These are phyloP conservation scores for Rhizopus delemar DNA, from an alignment of 371 early-diverging fungal genomes.

Conservation along the genomic window DNA sequence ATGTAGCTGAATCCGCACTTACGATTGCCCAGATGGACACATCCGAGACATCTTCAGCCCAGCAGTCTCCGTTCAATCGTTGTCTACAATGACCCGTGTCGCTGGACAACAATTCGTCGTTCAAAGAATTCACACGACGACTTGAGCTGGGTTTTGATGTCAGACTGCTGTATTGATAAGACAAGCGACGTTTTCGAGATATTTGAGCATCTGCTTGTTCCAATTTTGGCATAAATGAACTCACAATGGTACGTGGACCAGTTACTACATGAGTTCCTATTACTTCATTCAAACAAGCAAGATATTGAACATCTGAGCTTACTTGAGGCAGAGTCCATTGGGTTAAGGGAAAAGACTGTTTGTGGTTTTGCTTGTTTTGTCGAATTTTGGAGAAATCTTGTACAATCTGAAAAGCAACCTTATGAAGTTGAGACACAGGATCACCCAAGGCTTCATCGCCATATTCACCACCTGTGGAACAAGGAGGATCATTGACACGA, in stretches of 20 bases:
- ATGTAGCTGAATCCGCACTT: slow-evolving; percentile 76
- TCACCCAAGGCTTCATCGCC: slow-evolving; percentile 55
- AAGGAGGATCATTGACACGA: slow-evolving; percentile 57
- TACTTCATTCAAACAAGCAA: slow-evolving; percentile 79
- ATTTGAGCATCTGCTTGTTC: background rate
- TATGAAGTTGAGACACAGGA: slow-evolving; percentile 90
- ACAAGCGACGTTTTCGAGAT: slow-evolving; percentile 49
- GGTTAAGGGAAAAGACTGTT: slow-evolving; percentile 21
- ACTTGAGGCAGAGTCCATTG: slow-evolving; percentile 48
- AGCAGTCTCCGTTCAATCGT: slow-evolving; percentile 49
- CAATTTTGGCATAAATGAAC: slow-evolving; percentile 7
- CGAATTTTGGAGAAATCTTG: slow-evolving; percentile 47
- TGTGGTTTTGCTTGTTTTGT: slow-evolving; percentile 19
- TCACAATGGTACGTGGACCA: slow-evolving; percentile 46
- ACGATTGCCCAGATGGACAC: slow-evolving; percentile 89
- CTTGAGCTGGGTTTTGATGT: slow-evolving; percentile 16
- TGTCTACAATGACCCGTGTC: background rate
- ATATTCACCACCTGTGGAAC: slow-evolving; percentile 50
- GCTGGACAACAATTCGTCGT: slow-evolving; percentile 23
- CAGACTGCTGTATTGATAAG: slow-evolving; percentile 35
- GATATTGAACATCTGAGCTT: slow-evolving; percentile 59
- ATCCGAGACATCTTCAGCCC: slow-evolving; percentile 88
- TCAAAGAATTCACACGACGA: slow-evolving; percentile 46
- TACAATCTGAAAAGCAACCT: slow-evolving; percentile 84
- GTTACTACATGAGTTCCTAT: slow-evolving; percentile 77